Evolutionary conservation across 495 filamentous ascomycete species (phyloP).

Genomic region (Aspergillus sclerotiicarbonarius): DNA sequence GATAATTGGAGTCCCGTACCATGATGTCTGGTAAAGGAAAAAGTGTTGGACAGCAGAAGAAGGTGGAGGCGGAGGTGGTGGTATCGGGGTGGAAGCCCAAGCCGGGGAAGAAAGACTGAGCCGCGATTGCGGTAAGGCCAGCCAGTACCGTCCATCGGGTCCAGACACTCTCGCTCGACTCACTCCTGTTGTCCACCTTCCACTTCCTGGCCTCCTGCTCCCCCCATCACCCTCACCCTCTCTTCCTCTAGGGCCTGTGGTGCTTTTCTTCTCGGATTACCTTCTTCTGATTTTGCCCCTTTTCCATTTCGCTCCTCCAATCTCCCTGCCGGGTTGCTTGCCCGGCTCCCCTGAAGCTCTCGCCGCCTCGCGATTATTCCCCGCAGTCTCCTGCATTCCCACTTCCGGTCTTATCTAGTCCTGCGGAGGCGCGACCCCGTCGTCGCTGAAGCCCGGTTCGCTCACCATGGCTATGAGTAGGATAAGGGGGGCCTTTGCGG

Average conservation of each 20-base stretch:
- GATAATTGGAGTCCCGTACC: constrained; percentile 9
- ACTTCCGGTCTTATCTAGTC: constrained; percentile 19
- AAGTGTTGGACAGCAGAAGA: background rate
- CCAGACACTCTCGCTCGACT: constrained; percentile 22
- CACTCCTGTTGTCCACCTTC: background rate
- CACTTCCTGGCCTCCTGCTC: constrained; percentile 12
- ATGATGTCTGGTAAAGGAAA: constrained; percentile 6
- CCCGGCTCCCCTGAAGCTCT: constrained; percentile 34
- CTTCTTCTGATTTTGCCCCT: constrained; percentile 10
- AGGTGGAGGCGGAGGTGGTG: constrained; percentile 4
- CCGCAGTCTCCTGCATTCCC: constrained; percentile 37
- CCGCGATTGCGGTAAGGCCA: background rate
- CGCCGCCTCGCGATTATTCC: constrained; percentile 27
- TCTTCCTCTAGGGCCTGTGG: constrained; percentile 10
- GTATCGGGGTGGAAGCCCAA: background rate
- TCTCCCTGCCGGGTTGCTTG: constrained; percentile 12
- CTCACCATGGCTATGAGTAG: constrained; percentile 86
- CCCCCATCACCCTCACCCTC: constrained; percentile 18
- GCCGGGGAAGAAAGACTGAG: background rate
- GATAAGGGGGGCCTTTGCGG: constrained; percentile 88
- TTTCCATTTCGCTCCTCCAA: constrained; percentile 8
- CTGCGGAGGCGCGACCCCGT: constrained; percentile 49
- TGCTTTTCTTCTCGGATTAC: constrained; percentile 16
- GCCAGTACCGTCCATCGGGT: constrained; percentile 20
- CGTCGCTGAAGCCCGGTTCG: constrained; percentile 42